phyloP scores from a whole-genome alignment of 495 filamentous ascomycete genomes.

The Mytilinidion resinicola region DNA sequence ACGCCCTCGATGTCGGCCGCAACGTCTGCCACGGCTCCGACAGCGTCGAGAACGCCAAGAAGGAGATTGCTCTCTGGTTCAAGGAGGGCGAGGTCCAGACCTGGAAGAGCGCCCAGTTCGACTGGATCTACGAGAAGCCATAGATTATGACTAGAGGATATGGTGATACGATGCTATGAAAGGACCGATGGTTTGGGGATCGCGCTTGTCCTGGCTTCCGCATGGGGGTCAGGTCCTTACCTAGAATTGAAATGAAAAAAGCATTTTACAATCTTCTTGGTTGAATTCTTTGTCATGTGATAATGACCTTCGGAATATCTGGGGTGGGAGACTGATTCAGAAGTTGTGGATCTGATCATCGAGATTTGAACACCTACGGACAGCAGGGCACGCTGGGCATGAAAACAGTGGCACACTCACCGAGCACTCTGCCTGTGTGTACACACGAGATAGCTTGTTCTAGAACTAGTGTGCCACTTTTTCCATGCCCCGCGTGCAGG shows the following conservation, averaged over 20 bases:
- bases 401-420: no score
- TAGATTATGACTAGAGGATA: constrained; percentile 2
- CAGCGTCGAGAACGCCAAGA: constrained; percentile 95
- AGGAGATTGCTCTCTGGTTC: constrained; percentile 99
- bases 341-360: no score
- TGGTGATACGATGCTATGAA: not conserved
- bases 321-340: no score
- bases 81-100: constrained; percentile 67
- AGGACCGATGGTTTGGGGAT: not conserved
- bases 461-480: no score
- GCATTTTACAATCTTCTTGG: not conserved
- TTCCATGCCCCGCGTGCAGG: no score
- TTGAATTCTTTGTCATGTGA: no score
- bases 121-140: constrained; percentile 93
- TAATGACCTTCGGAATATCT: no score
- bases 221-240: not conserved
- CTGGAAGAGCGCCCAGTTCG: constrained; percentile 71
- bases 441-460: no score
- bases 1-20: constrained; percentile 69
- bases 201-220: no score
- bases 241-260: not conserved
- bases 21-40: constrained; percentile 99
- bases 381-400: no score
- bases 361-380: no score
- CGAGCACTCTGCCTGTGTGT: no score